These are phyloP conservation scores for Septoria petroselini DNA, from an alignment of 2,329 filamentous ascomycete species.

Conservation along the genomic window DNA sequence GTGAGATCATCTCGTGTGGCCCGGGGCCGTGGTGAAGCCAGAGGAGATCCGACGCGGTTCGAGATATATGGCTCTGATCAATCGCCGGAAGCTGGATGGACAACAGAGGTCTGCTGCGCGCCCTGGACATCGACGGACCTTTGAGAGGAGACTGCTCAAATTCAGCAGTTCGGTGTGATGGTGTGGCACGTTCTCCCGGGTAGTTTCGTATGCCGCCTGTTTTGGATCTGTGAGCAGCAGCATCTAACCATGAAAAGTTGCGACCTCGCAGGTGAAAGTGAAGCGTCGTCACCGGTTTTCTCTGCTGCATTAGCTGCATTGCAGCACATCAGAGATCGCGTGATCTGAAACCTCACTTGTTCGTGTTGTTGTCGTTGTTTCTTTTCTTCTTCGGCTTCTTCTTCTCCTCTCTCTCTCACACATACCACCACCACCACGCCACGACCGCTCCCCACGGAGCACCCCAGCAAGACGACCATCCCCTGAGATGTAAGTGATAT, in stretches of 20 bases:
- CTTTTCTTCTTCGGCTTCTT: background rate
- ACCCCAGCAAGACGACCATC: background rate
- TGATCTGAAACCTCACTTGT: background rate
- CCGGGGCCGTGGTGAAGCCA: no score
- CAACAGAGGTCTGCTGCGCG: no score
- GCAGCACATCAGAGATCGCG: background rate
- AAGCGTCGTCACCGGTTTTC: no score
- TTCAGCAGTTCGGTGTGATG: background rate
- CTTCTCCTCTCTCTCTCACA: background rate
- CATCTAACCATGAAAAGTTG: no score
- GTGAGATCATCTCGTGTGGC: no score
- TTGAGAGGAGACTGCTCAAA: background rate
- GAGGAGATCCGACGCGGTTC: no score
- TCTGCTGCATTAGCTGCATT: background rate
- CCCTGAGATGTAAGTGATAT: background rate
- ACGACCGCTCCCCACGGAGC: background rate
- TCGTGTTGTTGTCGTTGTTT: background rate
- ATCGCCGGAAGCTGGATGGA: no score
- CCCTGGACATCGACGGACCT: no score
- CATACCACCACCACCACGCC: constrained; percentile 5
- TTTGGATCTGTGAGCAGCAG: no score
- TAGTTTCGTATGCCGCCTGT: no score
- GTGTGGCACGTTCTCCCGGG: background rate
- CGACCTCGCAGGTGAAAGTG: no score
- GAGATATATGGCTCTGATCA: background rate